phyloP scores from a whole-genome alignment of 495 filamentous ascomycete genomes.

The Neurospora sublineolata region DNA sequence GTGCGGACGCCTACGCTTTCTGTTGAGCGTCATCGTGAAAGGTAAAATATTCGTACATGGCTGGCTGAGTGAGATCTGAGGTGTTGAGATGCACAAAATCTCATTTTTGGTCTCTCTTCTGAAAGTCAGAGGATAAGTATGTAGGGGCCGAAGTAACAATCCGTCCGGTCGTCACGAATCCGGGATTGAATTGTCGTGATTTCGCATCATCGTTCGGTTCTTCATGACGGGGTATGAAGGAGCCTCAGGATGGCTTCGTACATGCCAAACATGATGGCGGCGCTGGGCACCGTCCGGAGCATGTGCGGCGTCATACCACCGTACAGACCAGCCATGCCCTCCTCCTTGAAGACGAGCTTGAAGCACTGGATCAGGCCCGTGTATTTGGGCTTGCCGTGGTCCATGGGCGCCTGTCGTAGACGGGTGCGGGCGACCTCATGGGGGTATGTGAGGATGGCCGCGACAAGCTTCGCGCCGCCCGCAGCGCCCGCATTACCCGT shows the following conservation, averaged over 20 bases:
- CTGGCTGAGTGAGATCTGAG: not conserved
- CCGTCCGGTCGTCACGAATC: not conserved
- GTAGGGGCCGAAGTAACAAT: not conserved
- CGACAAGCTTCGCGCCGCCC: conserved; percentile 69
- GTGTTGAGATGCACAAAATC: not conserved
- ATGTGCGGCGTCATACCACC: conserved; percentile 82
- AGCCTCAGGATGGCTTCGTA: conserved; percentile 71
- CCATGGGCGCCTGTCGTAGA: conserved; percentile 66
- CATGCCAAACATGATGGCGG: conserved; percentile 85
- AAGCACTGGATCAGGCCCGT: conserved; percentile 76
- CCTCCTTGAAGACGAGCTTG: conserved; percentile 68
- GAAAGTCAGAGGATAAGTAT: not conserved
- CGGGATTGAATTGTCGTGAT: not conserved
- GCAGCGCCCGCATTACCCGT: conserved; percentile 65
- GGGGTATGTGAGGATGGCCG: conserved; percentile 71
- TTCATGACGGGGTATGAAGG: conserved; percentile 21
- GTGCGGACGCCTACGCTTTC: not conserved
- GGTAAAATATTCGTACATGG: not conserved
- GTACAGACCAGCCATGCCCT: conserved; percentile 71
- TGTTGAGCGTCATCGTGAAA: not conserved
- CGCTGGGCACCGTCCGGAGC: conserved; percentile 74
- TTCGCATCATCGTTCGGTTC: not conserved
- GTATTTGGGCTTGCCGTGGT: conserved; percentile 65
- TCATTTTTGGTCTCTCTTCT: not conserved
- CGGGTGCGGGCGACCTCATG: conserved; percentile 81